phyloP scores from a whole-genome alignment of 768 basidiomycete species.

The Lactarius pseudohatsudake region DNA sequence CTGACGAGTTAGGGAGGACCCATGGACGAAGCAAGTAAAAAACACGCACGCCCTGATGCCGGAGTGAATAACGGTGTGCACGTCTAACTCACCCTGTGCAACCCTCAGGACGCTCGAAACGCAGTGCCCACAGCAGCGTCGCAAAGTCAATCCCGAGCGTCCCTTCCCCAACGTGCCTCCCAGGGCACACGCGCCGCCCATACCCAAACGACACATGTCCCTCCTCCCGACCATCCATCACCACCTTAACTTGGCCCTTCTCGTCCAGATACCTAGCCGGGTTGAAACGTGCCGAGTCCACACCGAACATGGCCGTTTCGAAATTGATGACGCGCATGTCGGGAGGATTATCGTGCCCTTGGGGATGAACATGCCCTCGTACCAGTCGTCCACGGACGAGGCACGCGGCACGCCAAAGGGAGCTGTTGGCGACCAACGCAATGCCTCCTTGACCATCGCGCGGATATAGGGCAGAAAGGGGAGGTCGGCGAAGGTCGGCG shows the following conservation, averaged over 20 bases:
- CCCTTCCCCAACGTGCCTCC: background rate
- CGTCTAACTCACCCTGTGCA: background rate
- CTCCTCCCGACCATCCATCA: background rate
- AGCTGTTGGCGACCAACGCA: constrained; percentile 4
- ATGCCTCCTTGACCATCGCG: background rate
- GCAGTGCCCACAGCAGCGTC: constrained; percentile 4
- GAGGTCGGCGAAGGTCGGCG: background rate
- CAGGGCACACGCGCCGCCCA: background rate
- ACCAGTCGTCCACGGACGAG: background rate
- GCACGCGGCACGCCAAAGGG: constrained; percentile 11
- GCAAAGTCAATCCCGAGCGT: constrained; percentile 5
- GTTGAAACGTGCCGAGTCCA: background rate
- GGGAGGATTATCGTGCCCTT: background rate
- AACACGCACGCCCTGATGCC: background rate
- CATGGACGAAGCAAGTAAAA: background rate
- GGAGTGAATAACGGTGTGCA: background rate
- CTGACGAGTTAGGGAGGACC: background rate
- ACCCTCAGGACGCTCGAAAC: background rate
- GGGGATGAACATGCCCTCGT: background rate
- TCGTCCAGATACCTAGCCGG: constrained; percentile 1
- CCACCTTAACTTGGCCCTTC: background rate
- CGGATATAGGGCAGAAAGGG: background rate
- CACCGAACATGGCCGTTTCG: background rate
- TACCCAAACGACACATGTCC: background rate
- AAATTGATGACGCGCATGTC: background rate